Base-by-base conservation (phyloP, 2,329 filamentous ascomycete species). In the Exophiala oligosperma region DNA sequence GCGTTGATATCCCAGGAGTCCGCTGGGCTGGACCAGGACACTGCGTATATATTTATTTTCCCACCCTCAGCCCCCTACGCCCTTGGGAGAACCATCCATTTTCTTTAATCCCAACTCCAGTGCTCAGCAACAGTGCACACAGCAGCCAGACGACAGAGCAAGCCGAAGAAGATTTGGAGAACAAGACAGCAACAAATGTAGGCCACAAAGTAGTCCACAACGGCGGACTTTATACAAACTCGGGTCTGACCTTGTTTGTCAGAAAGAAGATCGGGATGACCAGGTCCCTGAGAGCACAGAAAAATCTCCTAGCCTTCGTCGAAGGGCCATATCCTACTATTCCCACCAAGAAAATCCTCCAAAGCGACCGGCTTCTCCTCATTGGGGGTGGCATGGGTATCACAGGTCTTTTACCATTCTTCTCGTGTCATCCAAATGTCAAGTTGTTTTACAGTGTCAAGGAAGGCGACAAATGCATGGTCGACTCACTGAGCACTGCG, bases 11-110 rank as follows among this genome's bases (percentile, higher is more conserved):
- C 9, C 37, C 37, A 4, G 37, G 37, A 4, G 37, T 40, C 12
- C 37, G 37, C 9, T 77, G 76, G 51, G 80, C 83, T 0, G 56
- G 60, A 6, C 70, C 71, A 0, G 73, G 71, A 1, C 65, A 71
- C 2, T 74, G 79, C 50, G 75, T 70, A 0, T 83, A 81, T 56
- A 68, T 76, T 0, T 81, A 81, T 65, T 82, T 84, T 63, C 80
- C 81, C 0, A 76, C 74, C 0, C 64, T 81, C 1, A 74, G 55
- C n/a, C 65, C 61, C 2, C 64, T 68, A 60, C 69, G 72, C 7
- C 64, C 70, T 0, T 84, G 81, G 80, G 80, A 83, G 65, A 83
- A 80, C 47, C 82, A 84, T 63, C 81, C 81, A 0, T 84, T 84
- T 64, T 54, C 24, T 4, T 5, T 40, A 3, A 12, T 40, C 3